Conservation (phyloP, 2,329 filamentous ascomycete genomes). For the Neonectria punicea region DNA sequence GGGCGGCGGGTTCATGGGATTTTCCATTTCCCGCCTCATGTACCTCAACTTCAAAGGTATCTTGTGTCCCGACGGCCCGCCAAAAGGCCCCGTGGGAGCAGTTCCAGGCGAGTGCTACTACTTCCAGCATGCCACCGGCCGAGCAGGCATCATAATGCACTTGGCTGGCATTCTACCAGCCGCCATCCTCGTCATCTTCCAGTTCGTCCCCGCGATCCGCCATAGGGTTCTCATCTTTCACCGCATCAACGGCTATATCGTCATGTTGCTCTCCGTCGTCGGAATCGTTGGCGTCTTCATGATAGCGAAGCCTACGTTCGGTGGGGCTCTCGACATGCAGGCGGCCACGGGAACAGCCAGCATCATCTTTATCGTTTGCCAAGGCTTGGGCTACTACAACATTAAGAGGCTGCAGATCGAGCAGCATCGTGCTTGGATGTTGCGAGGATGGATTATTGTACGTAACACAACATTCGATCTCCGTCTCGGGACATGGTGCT, state of each 20-base stretch:
- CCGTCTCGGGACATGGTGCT: neutral
- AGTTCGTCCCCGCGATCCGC: constrained; percentile 60
- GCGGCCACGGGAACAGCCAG: constrained; percentile 54
- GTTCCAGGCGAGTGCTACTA: constrained; percentile 56
- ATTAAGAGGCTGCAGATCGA: constrained; percentile 71
- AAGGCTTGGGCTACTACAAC: constrained; percentile 63
- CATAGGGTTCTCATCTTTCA: constrained; percentile 64
- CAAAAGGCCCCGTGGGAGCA: constrained; percentile 26
- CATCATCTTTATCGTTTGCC: constrained; percentile 55
- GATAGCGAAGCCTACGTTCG: constrained; percentile 62
- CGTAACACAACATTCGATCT: constrained; percentile 24
- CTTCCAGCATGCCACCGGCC: constrained; percentile 40
- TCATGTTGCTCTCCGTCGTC: constrained; percentile 59
- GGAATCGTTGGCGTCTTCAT: constrained; percentile 63
- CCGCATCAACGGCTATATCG: constrained; percentile 68
- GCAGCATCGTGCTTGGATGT: constrained; percentile 73
- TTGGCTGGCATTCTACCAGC: constrained; percentile 58
- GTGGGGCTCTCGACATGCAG: constrained; percentile 64
- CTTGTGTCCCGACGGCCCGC: constrained; percentile 43
- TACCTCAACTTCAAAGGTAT: constrained; percentile 45
- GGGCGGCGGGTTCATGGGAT: constrained; percentile 48
- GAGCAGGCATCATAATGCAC: constrained; percentile 58
- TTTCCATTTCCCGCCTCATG: constrained; percentile 35
- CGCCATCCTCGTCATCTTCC: constrained; percentile 55
- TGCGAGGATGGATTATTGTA: constrained; percentile 63